Conservation (phyloP, 495 filamentous ascomycete genomes). For the Melanomma pulvis-pyrius region DNA sequence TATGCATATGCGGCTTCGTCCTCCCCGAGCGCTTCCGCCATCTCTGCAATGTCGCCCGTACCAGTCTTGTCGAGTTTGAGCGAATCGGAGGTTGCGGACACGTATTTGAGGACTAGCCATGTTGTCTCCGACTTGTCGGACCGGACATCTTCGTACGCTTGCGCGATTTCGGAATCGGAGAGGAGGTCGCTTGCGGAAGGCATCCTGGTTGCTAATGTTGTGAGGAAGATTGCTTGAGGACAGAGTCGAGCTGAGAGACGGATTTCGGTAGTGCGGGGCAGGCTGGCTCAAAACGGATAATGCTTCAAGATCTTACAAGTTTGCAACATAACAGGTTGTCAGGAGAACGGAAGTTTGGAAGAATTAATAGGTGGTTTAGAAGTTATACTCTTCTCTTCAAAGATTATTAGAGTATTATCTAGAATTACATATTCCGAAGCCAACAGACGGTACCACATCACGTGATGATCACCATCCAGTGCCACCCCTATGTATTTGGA, state of each 20-base stretch:
- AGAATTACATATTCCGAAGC: too few relatives aligned
- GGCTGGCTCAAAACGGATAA: not conserved
- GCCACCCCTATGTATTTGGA: too few relatives aligned
- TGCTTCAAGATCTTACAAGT: not conserved
- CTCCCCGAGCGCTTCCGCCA: constrained; percentile 51
- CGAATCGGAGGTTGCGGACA: constrained; percentile 51
- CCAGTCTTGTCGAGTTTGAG: constrained; percentile 54
- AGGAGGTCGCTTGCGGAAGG: constrained; percentile 20
- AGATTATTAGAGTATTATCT: too few relatives aligned
- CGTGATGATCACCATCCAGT: too few relatives aligned
- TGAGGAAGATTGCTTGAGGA: not conserved
- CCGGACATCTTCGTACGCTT: constrained; percentile 42
- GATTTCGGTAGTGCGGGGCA: not conserved
- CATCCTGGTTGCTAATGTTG: constrained; percentile 10
- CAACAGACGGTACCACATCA: too few relatives aligned
- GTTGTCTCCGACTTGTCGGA: constrained; percentile 60
- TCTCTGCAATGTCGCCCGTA: constrained; percentile 55
- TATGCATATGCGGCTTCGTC: constrained; percentile 58
- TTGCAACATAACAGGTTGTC: too few relatives aligned
- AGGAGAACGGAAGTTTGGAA: too few relatives aligned
- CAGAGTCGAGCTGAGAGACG: not conserved
- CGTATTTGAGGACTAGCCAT: constrained; percentile 61
- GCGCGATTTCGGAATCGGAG: constrained; percentile 22
- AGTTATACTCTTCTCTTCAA: too few relatives aligned
- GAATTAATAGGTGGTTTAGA: too few relatives aligned